These are phyloP conservation scores for Salvia sclarea DNA, from an alignment of 305 asterid genomes.

Conservation along the genomic window DNA sequence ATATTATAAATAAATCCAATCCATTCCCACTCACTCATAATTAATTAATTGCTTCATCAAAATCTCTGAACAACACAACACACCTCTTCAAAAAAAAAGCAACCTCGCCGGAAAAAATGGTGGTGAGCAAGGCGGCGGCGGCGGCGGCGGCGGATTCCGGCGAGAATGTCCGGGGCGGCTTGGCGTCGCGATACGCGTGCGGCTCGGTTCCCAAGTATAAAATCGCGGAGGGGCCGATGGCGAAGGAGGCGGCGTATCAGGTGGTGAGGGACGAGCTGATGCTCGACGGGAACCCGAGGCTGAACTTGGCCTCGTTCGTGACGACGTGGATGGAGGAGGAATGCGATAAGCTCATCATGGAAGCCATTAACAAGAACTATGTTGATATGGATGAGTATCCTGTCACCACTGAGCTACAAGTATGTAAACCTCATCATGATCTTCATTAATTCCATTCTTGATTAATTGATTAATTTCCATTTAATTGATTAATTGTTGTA, in stretches of 20 bases:
- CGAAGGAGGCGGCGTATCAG: slow-evolving; percentile 80
- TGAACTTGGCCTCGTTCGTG: slow-evolving; percentile 69
- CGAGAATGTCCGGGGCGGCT: slow-evolving; percentile 50
- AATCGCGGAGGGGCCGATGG: slow-evolving; percentile 58
- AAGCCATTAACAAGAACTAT: slow-evolving; percentile 60
- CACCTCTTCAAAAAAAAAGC: too few species aligned
- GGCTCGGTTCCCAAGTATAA: slow-evolving; percentile 61
- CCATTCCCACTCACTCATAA: too few species aligned
- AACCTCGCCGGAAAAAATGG: too few species aligned
- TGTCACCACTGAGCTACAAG: slow-evolving; percentile 82
- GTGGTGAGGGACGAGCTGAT: slow-evolving; percentile 68
- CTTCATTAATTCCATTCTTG: too few species aligned
- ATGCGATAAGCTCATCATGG: slow-evolving; percentile 70
- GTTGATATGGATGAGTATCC: slow-evolving; percentile 84
- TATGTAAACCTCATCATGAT: too few species aligned
- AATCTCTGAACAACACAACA: too few species aligned
- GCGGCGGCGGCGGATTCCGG: slow-evolving; percentile 41
- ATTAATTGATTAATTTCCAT: too few species aligned
- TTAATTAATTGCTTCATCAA: too few species aligned
- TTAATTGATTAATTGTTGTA: too few species aligned
- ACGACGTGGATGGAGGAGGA: slow-evolving; percentile 90
- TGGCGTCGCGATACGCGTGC: slow-evolving; percentile 68
- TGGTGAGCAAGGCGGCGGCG: slow-evolving; percentile 48
- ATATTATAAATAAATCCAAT: too few species aligned
- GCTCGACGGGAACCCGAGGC: slow-evolving; percentile 78